Percentiles rank a stretch among this genome's conserved stretches.
Conservation (phyloP, 225 moss, liverwort and hornwort genomes). For the Rhytidiadelphus loreus region DNA sequence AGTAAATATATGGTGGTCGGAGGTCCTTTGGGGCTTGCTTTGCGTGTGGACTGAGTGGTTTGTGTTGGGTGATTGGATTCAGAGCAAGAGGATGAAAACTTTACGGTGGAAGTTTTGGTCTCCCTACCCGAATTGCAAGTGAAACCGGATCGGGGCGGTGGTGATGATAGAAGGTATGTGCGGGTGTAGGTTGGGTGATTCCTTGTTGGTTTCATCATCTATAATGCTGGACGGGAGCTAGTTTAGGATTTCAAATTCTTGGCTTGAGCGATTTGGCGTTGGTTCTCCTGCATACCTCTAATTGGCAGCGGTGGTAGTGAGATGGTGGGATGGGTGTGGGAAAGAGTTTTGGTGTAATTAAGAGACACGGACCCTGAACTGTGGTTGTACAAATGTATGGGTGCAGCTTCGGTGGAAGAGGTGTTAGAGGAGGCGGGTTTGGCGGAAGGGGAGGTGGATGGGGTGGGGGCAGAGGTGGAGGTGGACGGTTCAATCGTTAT, state of each 20-base stretch:
- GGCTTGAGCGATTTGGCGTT: not conserved
- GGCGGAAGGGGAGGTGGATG: slow-evolving; percentile 45
- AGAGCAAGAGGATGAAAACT: slow-evolving; percentile 52
- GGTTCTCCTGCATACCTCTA: not conserved
- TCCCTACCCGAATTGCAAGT: slow-evolving; percentile 51
- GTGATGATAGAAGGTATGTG: slow-evolving; percentile 14
- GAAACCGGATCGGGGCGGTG: slow-evolving; percentile 24
- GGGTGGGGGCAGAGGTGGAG: slow-evolving; percentile 26
- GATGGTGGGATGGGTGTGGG: not conserved
- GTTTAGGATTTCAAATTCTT: not conserved
- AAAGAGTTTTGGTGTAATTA: no score
- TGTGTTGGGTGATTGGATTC: not conserved
- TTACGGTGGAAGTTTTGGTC: slow-evolving; percentile 65
- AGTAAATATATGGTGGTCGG: not conserved
- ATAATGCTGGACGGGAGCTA: not conserved
- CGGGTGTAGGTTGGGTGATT: not conserved
- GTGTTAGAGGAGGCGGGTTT: slow-evolving; percentile 12
- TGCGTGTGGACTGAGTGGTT: not conserved
- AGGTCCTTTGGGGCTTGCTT: not conserved
- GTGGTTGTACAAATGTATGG: not conserved
- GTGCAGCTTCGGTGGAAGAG: slow-evolving; percentile 37
- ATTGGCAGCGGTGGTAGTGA: not conserved
- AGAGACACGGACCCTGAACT: not conserved
- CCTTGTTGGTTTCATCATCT: not conserved
- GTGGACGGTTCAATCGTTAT: slow-evolving; percentile 26